A percentile compares a stretch with the other conserved stretches of the same genome.
Conservation (phyloP, 306 rosid genomes). For the Vigna mungo region DNA sequence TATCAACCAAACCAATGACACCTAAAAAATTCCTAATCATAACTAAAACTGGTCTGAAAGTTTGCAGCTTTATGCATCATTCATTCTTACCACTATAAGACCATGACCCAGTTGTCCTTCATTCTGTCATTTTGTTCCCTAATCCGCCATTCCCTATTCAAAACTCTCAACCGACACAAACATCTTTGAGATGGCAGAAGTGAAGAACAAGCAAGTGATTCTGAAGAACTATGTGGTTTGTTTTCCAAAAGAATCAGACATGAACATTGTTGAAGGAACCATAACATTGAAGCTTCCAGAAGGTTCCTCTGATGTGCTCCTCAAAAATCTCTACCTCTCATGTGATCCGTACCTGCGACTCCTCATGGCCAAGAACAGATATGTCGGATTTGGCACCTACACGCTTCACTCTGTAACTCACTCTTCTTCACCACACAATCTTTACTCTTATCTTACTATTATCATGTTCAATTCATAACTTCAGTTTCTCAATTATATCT, state of each 20-base stretch:
- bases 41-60: no score
- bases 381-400: not conserved
- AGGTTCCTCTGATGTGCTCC: constrained; percentile 49
- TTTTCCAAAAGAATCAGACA: constrained; percentile 48
- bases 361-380: constrained; percentile 17
- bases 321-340: constrained; percentile 68
- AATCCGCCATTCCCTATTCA: no score
- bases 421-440: not conserved
- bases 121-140: no score
- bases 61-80: no score
- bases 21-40: no score
- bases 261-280: constrained; percentile 35
- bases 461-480: no score
- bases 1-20: no score
- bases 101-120: no score
- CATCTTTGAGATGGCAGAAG: constrained; percentile 5
- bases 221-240: constrained; percentile 43
- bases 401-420: constrained; percentile 19
- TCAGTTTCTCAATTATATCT: no score
- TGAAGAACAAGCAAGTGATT: constrained; percentile 55
- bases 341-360: constrained; percentile 61
- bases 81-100: no score
- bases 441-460: no score
- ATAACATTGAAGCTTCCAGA: constrained; percentile 45
- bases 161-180: no score